phyloP scores from a whole-genome alignment of 225 moss, liverwort and hornwort genomes.

The Lunularia cruciata region DNA sequence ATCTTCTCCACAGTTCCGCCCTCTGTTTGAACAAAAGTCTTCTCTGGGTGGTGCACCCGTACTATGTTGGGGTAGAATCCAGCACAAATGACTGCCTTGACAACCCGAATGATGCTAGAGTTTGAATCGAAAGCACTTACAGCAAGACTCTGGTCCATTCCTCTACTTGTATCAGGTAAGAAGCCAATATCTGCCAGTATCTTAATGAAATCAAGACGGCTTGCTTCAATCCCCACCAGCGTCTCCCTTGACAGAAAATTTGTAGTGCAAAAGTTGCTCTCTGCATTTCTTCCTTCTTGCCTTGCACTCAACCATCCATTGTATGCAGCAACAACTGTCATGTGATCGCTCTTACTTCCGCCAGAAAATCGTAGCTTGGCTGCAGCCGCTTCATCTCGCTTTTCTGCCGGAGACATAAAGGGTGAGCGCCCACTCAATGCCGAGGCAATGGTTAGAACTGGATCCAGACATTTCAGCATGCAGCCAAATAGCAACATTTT shows the following conservation, averaged over 20 bases:
- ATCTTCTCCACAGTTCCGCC: slow-evolving; percentile 63
- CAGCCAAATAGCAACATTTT: slow-evolving; percentile 83
- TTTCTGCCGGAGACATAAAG: slow-evolving; percentile 66
- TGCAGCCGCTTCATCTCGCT: slow-evolving; percentile 65
- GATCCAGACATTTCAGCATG: slow-evolving; percentile 78
- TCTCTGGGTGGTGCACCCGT: slow-evolving; percentile 68
- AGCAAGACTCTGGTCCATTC: slow-evolving; percentile 28
- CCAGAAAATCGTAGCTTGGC: slow-evolving; percentile 57
- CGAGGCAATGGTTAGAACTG: slow-evolving; percentile 70
- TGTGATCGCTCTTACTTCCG: slow-evolving; percentile 76
- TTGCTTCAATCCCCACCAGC: slow-evolving; percentile 65
- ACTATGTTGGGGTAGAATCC: slow-evolving; percentile 84
- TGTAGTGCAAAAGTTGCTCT: slow-evolving; percentile 53
- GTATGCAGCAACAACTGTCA: slow-evolving; percentile 63
- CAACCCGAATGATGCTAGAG: slow-evolving; percentile 57
- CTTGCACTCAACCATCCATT: slow-evolving; percentile 64
- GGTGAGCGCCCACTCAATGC: slow-evolving; percentile 73
- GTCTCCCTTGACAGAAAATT: slow-evolving; percentile 70
- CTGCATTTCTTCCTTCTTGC: slow-evolving; percentile 53
- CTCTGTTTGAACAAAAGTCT: slow-evolving; percentile 72
- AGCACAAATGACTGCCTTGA: slow-evolving; percentile 79
- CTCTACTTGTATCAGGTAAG: slow-evolving; percentile 26
- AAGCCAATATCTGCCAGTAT: slow-evolving; percentile 72
- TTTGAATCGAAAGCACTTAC: slow-evolving; percentile 43
- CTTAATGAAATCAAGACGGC: slow-evolving; percentile 61